Conservation (phyloP, 2,329 filamentous ascomycete genomes). For the Exophiala lecanii-corni region DNA sequence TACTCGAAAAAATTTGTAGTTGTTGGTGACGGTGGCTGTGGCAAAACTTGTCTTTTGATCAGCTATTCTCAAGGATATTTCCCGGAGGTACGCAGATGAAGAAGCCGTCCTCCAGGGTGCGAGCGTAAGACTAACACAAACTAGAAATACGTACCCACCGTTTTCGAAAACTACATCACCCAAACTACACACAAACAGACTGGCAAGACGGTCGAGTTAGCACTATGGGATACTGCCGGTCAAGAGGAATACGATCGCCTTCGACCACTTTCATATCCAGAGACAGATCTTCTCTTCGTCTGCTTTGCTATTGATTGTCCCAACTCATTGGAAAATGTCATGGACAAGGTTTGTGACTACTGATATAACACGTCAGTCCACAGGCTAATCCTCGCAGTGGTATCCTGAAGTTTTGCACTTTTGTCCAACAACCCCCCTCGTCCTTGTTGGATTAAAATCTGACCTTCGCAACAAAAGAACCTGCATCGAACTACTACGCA, state of each 20-base stretch:
- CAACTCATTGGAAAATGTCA: constrained; percentile 94
- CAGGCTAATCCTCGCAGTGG: too few species aligned
- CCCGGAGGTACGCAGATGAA: constrained; percentile 68
- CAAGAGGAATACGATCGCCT: constrained; percentile 98
- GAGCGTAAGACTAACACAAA: too few species aligned
- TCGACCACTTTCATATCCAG: constrained; percentile 91
- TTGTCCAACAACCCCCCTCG: constrained; percentile 92
- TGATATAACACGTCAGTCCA: neutral
- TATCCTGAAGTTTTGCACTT: constrained; percentile 99
- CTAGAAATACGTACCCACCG: constrained; percentile 98
- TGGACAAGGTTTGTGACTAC: constrained; percentile 94
- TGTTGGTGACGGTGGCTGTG: constrained; percentile 94
- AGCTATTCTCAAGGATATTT: constrained; percentile 99
- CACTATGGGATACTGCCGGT: constrained; percentile 96
- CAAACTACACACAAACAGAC: constrained; percentile 83
- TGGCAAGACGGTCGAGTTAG: constrained; percentile 92
- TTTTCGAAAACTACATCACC: constrained; percentile 99
- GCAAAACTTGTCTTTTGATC: constrained; percentile 97
- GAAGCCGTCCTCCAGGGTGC: too few species aligned
- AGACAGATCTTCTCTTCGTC: constrained; percentile 96
- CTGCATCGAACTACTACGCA: constrained; percentile 98
- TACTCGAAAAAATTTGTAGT: constrained; percentile 99
- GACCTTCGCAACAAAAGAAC: constrained; percentile 93
- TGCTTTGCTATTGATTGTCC: constrained; percentile 99
- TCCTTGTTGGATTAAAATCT: constrained; percentile 94